Percentiles rank a stretch among this genome's conserved stretches.
These are phyloP conservation scores for Ophiostoma quercus DNA, from an alignment of 2,329 filamentous ascomycete species.

Conservation along the genomic window DNA sequence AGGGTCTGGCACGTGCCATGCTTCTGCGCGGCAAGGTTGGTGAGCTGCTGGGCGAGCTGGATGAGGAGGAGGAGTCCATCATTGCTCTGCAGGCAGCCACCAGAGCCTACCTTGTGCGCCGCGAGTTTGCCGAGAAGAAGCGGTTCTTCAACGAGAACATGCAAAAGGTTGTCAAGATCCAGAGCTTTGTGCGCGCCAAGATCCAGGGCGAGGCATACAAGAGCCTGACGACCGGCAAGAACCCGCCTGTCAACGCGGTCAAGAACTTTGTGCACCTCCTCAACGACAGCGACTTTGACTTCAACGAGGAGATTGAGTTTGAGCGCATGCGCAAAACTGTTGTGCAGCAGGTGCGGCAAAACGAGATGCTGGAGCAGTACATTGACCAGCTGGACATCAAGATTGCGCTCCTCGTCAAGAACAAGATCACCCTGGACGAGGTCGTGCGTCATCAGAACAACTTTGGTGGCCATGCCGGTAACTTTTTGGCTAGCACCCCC, in stretches of 20 bases:
- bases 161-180: conserved; percentile 97
- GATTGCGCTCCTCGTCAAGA: conserved; percentile 95
- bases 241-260: conserved; percentile 91
- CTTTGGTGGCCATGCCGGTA: conserved; percentile 76
- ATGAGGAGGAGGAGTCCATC: conserved; percentile 75
- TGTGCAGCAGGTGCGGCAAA: conserved; percentile 93
- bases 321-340: conserved; percentile 92
- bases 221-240: conserved; percentile 91
- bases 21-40: conserved; percentile 70
- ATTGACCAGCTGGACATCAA: conserved; percentile 99
- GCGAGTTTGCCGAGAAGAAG: conserved; percentile 75
- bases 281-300: conserved; percentile 97
- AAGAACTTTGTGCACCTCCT: conserved; percentile 97
- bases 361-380: conserved; percentile 95
- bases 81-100: conserved; percentile 68
- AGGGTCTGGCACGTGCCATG: conserved; percentile 73
- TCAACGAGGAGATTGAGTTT: conserved; percentile 97
- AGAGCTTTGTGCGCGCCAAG: conserved; percentile 90
- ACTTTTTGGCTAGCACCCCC: conserved; percentile 78
- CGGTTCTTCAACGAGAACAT: conserved; percentile 92
- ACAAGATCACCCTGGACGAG: conserved; percentile 98
- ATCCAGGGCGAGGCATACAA: conserved; percentile 98
- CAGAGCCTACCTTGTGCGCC: conserved; percentile 68
- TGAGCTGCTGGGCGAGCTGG: conserved; percentile 67
- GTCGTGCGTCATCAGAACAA: conserved; percentile 96